These are phyloP conservation scores for Russula foetens DNA, from an alignment of 768 basidiomycete species.

Conservation along the genomic window DNA sequence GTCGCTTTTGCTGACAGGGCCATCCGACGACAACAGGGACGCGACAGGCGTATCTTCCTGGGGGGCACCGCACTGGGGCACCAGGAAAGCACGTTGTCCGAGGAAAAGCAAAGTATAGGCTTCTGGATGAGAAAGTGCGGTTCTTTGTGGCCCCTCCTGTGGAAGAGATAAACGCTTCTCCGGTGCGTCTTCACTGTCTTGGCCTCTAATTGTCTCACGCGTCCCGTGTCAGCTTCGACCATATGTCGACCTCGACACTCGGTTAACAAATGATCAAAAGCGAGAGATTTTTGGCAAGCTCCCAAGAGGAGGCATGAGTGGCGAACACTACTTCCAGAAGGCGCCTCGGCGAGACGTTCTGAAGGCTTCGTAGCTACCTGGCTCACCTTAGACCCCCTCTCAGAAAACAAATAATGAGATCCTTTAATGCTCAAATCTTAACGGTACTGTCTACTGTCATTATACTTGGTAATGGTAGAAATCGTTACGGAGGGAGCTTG, in stretches of 20 bases:
- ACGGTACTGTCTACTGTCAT: no score
- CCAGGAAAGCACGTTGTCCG: slow-evolving; percentile 77
- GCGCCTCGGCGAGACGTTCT: slow-evolving; percentile 20
- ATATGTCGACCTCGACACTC: slow-evolving; percentile 48
- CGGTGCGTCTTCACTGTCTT: slow-evolving; percentile 34
- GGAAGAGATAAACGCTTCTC: slow-evolving; percentile 48
- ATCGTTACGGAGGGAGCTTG: no score
- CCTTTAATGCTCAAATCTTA: no score
- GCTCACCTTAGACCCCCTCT: background rate
- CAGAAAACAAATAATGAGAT: background rate
- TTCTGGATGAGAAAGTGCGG: slow-evolving; percentile 77
- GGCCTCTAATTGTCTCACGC: background rate
- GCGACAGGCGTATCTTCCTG: slow-evolving; percentile 74
- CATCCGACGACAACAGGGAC: slow-evolving; percentile 44
- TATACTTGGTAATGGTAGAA: no score
- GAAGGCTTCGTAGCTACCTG: background rate
- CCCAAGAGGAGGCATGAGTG: slow-evolving; percentile 28
- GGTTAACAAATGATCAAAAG: slow-evolving; percentile 27
- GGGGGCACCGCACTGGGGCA: slow-evolving; percentile 80
- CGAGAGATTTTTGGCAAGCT: slow-evolving; percentile 28
- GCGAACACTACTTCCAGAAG: slow-evolving; percentile 25
- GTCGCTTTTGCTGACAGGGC: background rate
- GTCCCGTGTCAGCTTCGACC: slow-evolving; percentile 48
- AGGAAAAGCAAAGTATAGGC: slow-evolving; percentile 72
- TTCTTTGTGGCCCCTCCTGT: slow-evolving; percentile 77